Evolutionary conservation across 2,329 filamentous ascomycete genomes (phyloP).

Genomic region (Venturia asperata): DNA sequence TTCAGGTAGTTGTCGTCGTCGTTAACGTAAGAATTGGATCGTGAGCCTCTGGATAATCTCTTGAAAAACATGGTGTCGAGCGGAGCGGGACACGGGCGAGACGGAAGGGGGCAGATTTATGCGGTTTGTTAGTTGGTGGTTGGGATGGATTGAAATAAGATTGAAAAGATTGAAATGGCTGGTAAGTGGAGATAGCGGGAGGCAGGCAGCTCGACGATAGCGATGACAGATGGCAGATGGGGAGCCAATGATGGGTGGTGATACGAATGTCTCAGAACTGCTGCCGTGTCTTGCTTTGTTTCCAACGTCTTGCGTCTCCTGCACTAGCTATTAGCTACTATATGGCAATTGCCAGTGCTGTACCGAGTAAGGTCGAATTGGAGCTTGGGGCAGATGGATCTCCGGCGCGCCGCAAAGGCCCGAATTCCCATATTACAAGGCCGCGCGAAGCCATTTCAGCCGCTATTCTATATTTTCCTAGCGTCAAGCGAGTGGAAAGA

Average conservation of each 20-base stretch:
- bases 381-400: too few species aligned
- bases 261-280: background rate
- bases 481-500: too few species aligned
- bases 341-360: too few species aligned
- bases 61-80: slow-evolving; percentile 21
- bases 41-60: slow-evolving; percentile 20
- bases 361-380: too few species aligned
- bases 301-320: background rate
- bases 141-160: slow-evolving; percentile 1
- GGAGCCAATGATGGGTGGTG: background rate
- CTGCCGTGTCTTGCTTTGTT: background rate
- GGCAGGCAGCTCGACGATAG: background rate
- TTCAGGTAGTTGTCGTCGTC: slow-evolving; percentile 20
- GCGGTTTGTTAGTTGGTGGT: background rate
- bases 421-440: too few species aligned
- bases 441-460: too few species aligned
- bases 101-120: background rate
- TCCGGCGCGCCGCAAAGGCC: too few species aligned
- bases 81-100: background rate
- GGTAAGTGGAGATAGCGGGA: slow-evolving; percentile 12
- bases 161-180: slow-evolving; percentile 8
- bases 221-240: background rate
- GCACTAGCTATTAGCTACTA: too few species aligned
- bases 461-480: too few species aligned
- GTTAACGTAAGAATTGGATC: slow-evolving; percentile 21